Evolutionary conservation across 1,284 basidiomycete species (phyloP), one percentile per base, ranked within the genome.

Genomic region (Cyathus olla): DNA sequence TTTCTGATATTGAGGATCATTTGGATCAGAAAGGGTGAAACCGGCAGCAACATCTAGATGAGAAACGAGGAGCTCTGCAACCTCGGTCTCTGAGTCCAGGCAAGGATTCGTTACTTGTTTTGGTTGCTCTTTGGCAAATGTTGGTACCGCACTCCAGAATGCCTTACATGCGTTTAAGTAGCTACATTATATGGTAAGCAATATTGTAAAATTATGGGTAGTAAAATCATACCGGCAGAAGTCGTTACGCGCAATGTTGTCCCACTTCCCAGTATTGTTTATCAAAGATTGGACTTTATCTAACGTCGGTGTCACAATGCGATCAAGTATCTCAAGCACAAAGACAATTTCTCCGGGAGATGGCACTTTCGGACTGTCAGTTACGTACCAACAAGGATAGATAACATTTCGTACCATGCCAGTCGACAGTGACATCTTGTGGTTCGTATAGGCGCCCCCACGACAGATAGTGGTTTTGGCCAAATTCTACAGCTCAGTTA

Each of bases 391-490:
- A 35, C 31, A 35, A 8, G 8, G 24, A 56, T 37, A 39, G 17
- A 24, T 39, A 15, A 47, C 28, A 59, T 27, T 22, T 69, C 85
- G 48, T 70, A 92, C 92, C 86, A 72, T 97, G 96, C 97, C 98
- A 99, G 62, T 94, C 89, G 24, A 97, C 87, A 62, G 90, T 85
- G 52, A 96, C 91, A 56, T 98, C 93, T 65, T 91, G 85, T 8
- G 91, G 83, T 58, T 93, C 88, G 77, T 94, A 96, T 60, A 94
- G 80, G 63, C 88, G 89, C 28, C 97, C 97, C 96, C 97, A 98
- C 60, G 90, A 85, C 10, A 87, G 79, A 62, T 91, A 92, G 69
- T 96, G 93, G 61, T 89, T 86, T 51, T 80, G 81, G 64, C 92
- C 85, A 72, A 96, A 95, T 53, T 86, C 95, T 92, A 63, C 29